Conservation (phyloP, 2,329 filamentous ascomycete species). For the Xylariales sp. region DNA sequence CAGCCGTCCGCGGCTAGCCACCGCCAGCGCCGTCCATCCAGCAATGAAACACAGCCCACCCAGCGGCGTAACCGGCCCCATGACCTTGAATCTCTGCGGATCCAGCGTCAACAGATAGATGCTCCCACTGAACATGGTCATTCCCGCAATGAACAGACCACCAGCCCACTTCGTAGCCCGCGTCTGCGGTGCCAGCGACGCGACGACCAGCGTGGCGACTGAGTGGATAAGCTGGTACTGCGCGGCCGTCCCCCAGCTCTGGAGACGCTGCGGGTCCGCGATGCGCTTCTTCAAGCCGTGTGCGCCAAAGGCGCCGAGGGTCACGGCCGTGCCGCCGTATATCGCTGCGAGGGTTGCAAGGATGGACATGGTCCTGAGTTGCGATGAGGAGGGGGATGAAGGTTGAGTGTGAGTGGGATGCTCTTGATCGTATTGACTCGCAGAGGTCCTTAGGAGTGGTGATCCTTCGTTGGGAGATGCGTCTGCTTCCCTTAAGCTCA, state of each 20-base stretch:
- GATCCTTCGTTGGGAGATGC: background rate
- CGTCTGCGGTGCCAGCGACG: slow-evolving; percentile 47
- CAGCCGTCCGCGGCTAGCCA: slow-evolving; percentile 12
- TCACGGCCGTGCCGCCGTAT: slow-evolving; percentile 57
- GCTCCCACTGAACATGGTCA: slow-evolving; percentile 62
- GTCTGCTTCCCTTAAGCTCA: background rate
- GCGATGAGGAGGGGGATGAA: background rate
- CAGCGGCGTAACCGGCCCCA: slow-evolving; percentile 62
- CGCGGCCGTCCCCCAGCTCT: slow-evolving; percentile 60
- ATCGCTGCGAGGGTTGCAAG: slow-evolving; percentile 61
- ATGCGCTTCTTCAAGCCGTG: slow-evolving; percentile 61
- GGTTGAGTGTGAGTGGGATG: background rate
- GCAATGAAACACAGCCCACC: slow-evolving; percentile 61
- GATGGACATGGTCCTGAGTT: slow-evolving; percentile 11
- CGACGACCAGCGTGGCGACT: slow-evolving; percentile 52
- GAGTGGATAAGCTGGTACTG: slow-evolving; percentile 60
- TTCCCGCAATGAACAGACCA: slow-evolving; percentile 57
- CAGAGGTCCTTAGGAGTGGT: background rate
- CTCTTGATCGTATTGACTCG: background rate
- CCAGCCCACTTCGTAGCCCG: slow-evolving; percentile 53
- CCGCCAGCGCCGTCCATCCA: slow-evolving; percentile 50
- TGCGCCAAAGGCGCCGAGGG: slow-evolving; percentile 62
- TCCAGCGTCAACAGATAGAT: slow-evolving; percentile 62
- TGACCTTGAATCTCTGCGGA: slow-evolving; percentile 51
- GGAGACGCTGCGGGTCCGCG: slow-evolving; percentile 51